phyloP scores from a whole-genome alignment of 2,329 filamentous ascomycete genomes.

The Claviceps quebecensis region DNA sequence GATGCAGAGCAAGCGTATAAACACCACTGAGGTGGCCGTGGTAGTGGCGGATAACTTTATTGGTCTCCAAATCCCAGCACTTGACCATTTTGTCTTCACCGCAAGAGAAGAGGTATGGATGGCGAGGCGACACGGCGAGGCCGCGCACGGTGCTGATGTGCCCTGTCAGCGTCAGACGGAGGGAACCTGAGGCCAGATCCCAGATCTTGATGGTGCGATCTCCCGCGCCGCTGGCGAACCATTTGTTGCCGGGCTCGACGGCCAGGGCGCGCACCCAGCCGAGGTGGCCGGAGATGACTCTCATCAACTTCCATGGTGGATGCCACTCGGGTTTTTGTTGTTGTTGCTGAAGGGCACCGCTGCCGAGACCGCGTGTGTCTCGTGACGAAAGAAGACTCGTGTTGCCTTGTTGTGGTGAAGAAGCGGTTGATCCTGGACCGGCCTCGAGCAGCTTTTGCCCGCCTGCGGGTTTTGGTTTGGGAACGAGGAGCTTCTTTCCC shows the following conservation, averaged over 20 bases:
- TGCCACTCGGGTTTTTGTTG: slow-evolving; percentile 81
- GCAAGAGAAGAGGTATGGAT: slow-evolving; percentile 95
- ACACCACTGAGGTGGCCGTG: slow-evolving; percentile 94
- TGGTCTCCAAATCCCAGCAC: slow-evolving; percentile 99
- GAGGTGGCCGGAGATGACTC: slow-evolving; percentile 90
- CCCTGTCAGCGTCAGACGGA: slow-evolving; percentile 76
- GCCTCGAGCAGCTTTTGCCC: slow-evolving; percentile 29
- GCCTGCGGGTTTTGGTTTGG: slow-evolving; percentile 14
- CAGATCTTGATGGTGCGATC: slow-evolving; percentile 98
- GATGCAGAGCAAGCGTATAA: slow-evolving; percentile 85
- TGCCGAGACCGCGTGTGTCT: slow-evolving; percentile 9
- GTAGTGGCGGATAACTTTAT: slow-evolving; percentile 96
- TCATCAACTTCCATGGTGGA: slow-evolving; percentile 94
- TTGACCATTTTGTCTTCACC: slow-evolving; percentile 99
- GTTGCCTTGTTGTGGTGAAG: neutral
- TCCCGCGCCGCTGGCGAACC: slow-evolving; percentile 91
- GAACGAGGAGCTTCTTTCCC: slow-evolving; percentile 11
- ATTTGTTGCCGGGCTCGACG: slow-evolving; percentile 91
- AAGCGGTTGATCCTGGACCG: neutral
- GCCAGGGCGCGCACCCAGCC: slow-evolving; percentile 87
- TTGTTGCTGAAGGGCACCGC: slow-evolving; percentile 10
- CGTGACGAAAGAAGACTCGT: slow-evolving; percentile 18
- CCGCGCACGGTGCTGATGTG: slow-evolving; percentile 91
- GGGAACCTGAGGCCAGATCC: slow-evolving; percentile 80
- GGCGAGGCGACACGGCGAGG: slow-evolving; percentile 78